Base-by-base conservation (phyloP, 768 basidiomycete genomes). In the Stropharia rugosoannulata region DNA sequence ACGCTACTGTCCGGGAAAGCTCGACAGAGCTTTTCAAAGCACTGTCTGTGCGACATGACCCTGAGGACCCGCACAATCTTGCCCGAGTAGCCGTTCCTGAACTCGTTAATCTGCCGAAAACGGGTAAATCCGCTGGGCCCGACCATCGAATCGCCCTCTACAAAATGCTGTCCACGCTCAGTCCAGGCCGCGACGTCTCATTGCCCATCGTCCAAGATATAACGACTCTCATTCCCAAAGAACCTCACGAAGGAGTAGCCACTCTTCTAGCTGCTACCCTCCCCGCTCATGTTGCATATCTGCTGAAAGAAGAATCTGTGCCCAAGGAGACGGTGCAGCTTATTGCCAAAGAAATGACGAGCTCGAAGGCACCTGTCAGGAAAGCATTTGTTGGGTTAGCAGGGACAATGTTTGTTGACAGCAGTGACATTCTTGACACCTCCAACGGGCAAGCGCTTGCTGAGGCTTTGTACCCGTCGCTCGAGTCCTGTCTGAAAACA, bases 111-210 rank as follows among this genome's bases (percentile, higher is more conserved):
- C 77, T 93, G 0, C 90, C 93, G 1, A 86, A 88, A 62, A 70
- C 86, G 0, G 90, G 93, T 18, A 99, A 97, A 75, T 91, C 94
- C 0, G 74, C 86, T 0, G 93, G 93, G 1, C 81, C 90, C 2
- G 96, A 96, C 54, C 94, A 98, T 67, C 85, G 95, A 15, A 68
- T 85, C 4, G 77, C 88, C 0, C 75, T 98, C 8, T 95, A 93
- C 71, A 79, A 83, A 1, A 93, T 98, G 86, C 77, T 94, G 1
- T 71, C 78, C 2, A 65, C 65, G 49, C 58, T 94, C 1, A 69
- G 74, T 0, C 76, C 86, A 2, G 81, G 81, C 4, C 40, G 62
- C 11, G 65, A 55, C 10, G 63, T 75, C 36, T 80, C 80, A 12
- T 61, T 73, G 2, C 57, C 70, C 0, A 70, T 86, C 1, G 82